These are phyloP conservation scores for Astragalus glycyphyllos DNA, from an alignment of 306 rosid genomes.

Conservation along the genomic window DNA sequence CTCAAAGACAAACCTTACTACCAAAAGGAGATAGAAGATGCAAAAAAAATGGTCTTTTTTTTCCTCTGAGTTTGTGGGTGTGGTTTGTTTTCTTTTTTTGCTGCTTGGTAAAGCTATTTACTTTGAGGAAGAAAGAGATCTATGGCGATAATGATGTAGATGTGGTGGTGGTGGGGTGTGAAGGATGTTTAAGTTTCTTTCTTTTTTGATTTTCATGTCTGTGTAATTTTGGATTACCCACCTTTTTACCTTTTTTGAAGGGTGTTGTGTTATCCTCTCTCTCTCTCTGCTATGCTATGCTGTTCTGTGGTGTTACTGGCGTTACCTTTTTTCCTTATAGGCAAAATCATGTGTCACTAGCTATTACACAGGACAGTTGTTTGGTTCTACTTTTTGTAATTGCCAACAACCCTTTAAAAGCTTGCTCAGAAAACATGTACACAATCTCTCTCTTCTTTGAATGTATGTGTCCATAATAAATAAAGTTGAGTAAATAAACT, in stretches of 20 bases:
- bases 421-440: conserved; percentile 4
- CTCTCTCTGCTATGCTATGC: neutral
- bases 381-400: conserved; percentile 46
- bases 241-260: conserved; percentile 51
- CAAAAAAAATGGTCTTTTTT: conserved; percentile 31
- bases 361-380: conserved; percentile 55
- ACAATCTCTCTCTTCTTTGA: conserved; percentile 23
- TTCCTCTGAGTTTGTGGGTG: conserved; percentile 41
- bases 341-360: conserved; percentile 68
- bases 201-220: conserved; percentile 40
- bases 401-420: conserved; percentile 48
- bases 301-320: conserved; percentile 37
- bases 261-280: conserved; percentile 23
- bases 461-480: conserved; percentile 1
- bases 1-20: conserved; percentile 53
- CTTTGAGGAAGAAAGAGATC: conserved; percentile 50
- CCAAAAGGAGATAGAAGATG: conserved; percentile 51
- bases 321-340: conserved; percentile 57
- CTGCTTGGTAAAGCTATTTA: conserved; percentile 40
- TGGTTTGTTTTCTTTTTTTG: conserved; percentile 22
- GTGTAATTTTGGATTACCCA: conserved; percentile 52
- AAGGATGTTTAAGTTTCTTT: conserved; percentile 29
- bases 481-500: neutral
- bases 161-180: conserved; percentile 37
- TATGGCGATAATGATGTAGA: conserved; percentile 35